phyloP scores from a whole-genome alignment of 306 rosid species.

The Lathyrus aphaca region DNA sequence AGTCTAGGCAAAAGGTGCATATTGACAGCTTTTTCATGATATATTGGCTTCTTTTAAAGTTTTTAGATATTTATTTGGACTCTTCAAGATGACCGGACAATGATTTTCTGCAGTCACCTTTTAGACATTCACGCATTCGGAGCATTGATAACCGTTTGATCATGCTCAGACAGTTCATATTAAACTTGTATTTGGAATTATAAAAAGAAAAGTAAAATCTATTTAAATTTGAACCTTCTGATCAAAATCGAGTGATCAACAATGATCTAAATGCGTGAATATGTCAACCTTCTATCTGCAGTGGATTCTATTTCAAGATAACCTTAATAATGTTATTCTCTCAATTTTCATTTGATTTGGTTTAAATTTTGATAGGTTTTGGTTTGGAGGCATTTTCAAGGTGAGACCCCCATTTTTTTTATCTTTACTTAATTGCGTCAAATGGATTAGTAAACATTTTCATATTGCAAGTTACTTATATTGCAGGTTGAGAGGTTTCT shows the following conservation, averaged over 20 bases:
- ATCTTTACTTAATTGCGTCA: conserved; percentile 14
- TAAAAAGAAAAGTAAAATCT: too few species aligned
- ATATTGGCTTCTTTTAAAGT: neutral
- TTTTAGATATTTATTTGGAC: conserved; percentile 19
- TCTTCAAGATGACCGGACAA: neutral
- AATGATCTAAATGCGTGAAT: too few species aligned
- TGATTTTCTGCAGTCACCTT: too few species aligned
- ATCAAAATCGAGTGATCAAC: too few species aligned
- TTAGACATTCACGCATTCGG: too few species aligned
- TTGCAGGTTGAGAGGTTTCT: neutral
- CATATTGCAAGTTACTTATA: conserved; percentile 26
- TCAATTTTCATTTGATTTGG: conserved; percentile 35
- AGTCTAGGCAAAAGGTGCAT: conserved; percentile 82
- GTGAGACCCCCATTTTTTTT: conserved; percentile 41
- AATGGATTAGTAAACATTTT: conserved; percentile 25
- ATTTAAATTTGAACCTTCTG: too few species aligned
- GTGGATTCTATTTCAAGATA: too few species aligned
- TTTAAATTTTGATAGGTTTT: conserved; percentile 62
- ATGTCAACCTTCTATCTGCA: too few species aligned
- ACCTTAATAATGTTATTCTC: conserved; percentile 14
- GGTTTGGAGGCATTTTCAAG: conserved; percentile 84
- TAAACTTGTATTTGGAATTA: too few species aligned
- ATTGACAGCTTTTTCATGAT: conserved; percentile 19
- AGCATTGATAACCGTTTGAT: too few species aligned
- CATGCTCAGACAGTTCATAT: too few species aligned